phyloP scores from a whole-genome alignment of 2,329 filamentous ascomycete species.

The Claviceps paspali region DNA sequence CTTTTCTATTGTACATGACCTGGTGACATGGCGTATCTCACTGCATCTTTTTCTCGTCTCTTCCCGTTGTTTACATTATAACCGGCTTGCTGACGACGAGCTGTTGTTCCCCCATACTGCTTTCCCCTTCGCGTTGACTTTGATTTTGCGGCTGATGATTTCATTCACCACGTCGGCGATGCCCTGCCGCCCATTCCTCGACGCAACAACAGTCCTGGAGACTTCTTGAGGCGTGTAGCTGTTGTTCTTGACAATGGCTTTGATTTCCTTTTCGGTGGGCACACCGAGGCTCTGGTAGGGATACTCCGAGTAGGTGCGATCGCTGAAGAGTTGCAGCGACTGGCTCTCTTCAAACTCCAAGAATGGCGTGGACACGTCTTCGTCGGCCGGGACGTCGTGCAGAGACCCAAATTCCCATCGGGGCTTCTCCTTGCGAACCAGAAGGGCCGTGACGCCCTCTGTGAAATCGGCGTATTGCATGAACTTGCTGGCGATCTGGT shows the following conservation, averaged over 20 bases:
- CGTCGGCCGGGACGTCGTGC: slow-evolving; percentile 42
- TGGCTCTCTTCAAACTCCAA: slow-evolving; percentile 37
- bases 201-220: slow-evolving; percentile 44
- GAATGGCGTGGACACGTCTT: slow-evolving; percentile 48
- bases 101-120: slow-evolving; percentile 22
- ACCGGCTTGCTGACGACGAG: slow-evolving; percentile 15
- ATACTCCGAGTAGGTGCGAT: slow-evolving; percentile 53
- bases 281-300: slow-evolving; percentile 56
- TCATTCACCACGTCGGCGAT: slow-evolving; percentile 53
- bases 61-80: slow-evolving; percentile 10
- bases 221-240: slow-evolving; percentile 38
- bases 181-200: slow-evolving; percentile 50
- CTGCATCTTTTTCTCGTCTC: neutral
- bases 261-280: slow-evolving; percentile 53
- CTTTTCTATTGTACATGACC: neutral
- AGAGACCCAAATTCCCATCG: slow-evolving; percentile 64
- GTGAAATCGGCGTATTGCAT: slow-evolving; percentile 87
- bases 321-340: slow-evolving; percentile 45
- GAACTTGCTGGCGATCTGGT: slow-evolving; percentile 71
- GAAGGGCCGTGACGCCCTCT: slow-evolving; percentile 71
- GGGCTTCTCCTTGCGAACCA: slow-evolving; percentile 57
- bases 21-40: no score
- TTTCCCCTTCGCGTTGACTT: slow-evolving; percentile 26
- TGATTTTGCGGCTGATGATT: slow-evolving; percentile 49
- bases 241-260: slow-evolving; percentile 25